Base-by-base conservation (phyloP, 768 basidiomycete species). In the Rickenella mellea region DNA sequence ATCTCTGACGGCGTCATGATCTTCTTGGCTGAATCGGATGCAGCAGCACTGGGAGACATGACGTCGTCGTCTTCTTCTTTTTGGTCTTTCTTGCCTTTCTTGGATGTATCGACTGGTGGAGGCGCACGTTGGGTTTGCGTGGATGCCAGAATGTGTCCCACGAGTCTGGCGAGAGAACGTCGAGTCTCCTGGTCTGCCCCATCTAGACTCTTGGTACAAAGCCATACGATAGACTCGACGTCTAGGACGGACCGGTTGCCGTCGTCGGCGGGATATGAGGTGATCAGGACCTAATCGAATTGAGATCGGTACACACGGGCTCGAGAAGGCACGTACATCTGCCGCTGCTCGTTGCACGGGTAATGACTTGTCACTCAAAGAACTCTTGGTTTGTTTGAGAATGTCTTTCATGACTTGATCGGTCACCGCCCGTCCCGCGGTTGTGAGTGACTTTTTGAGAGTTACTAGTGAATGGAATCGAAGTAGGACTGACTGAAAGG, bases 321-420 rank as follows among this genome's bases (percentile, higher is more conserved):
- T 10, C 10, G 27, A 15, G 26, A 21, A n/a, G 38, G 24, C 9
- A 49, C 65, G 43, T 51, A 89, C 91, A 51, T 86, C 79, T 20
- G 89, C 74, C 6, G 83, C 81, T 2, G 78, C 89, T 19, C 93
- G 78, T 55, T 96, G 89, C 14, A 98, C 74, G 5, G 89, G 75
- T 3, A 90, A 65, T 6, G 82, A 79, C 62, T 89, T 92, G 60
- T 98, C 94, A 0, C 69, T 69, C 1, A 98, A 63, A 1, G 75
- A 78, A 27, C 71, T 69, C 52, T 74, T 80, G 67, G 85, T 80
- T 48, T 86, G 80, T 61, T 94, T 98, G 40, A 87, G 54, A 35
- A 93, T 73, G 52, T 99, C 96, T 55, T 76, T 91, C 41, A 71
- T 60, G 2, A 77, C 66, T 4, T 79, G 65, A 46, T 99, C 94